A percentile compares a stretch with the other conserved stretches of the same genome.
Evolutionary conservation across 306 rosid species (phyloP).

Genomic region (Quercus mongolica): DNA sequence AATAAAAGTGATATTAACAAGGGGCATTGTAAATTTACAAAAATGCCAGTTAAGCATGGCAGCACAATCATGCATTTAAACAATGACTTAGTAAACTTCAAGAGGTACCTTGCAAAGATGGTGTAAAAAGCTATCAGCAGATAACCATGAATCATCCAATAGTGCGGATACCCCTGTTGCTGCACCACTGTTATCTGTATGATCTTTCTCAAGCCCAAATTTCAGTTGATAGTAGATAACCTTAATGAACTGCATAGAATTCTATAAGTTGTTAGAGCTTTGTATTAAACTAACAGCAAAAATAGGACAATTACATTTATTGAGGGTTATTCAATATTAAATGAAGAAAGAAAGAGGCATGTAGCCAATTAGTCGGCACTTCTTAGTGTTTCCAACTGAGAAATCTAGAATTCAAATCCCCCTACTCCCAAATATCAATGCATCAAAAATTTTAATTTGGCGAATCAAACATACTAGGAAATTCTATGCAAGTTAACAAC

Average conservation of each 20-base stretch:
- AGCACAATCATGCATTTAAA: conserved; percentile 3
- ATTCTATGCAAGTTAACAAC: not conserved
- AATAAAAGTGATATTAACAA: not conserved
- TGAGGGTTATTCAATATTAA: not conserved
- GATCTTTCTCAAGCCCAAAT: conserved; percentile 64
- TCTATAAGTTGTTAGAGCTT: conserved; percentile 18
- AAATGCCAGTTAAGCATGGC: not conserved
- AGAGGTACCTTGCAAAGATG: conserved; percentile 67
- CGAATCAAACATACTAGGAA: not conserved
- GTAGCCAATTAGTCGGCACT: no score
- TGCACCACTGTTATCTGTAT: conserved; percentile 2
- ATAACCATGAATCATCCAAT: conserved; percentile 78
- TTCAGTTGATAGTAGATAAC: conserved; percentile 80
- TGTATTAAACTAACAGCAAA: conserved; percentile 1
- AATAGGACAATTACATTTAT: not conserved
- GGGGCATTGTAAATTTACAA: not conserved
- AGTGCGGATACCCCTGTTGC: conserved; percentile 36
- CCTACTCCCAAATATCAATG: no score
- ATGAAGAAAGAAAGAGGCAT: not conserved
- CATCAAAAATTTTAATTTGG: no score
- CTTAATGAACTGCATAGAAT: conserved; percentile 54
- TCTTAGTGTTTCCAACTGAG: no score
- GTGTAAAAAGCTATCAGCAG: conserved; percentile 63
- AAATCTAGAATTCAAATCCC: no score
- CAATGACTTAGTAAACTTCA: not conserved